A percentile compares a stretch with the other conserved stretches of the same genome.
phyloP scores from a whole-genome alignment of 306 rosid species.

The Psophocarpus tetragonolobus region DNA sequence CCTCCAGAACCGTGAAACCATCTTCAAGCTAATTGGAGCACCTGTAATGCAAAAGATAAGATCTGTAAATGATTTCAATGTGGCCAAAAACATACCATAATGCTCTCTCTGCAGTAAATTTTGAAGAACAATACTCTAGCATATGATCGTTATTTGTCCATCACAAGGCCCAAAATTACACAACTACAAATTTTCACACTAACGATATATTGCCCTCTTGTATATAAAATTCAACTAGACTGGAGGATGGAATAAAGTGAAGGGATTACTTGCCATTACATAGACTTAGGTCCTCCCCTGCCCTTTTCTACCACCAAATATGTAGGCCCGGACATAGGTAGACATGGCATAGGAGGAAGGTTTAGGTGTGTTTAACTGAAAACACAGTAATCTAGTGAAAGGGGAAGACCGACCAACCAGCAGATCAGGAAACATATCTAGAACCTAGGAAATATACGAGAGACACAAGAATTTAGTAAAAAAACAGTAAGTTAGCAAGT shows the following conservation, averaged over 20 bases:
- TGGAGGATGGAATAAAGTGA: neutral
- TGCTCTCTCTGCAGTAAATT: neutral
- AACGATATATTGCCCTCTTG: neutral
- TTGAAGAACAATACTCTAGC: neutral
- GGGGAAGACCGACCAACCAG: neutral
- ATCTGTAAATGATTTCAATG: neutral
- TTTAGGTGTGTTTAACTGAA: neutral
- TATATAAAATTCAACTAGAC: neutral
- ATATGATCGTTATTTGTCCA: neutral
- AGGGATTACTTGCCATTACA: neutral
- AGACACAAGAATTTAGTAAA: neutral
- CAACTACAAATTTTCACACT: neutral
- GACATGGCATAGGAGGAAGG: neutral
- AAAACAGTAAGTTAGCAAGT: neutral
- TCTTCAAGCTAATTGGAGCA: neutral
- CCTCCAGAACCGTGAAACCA: neutral
- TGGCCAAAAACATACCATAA: neutral
- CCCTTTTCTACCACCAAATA: neutral
- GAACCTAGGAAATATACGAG: neutral
- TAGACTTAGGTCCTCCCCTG: neutral
- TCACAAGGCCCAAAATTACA: neutral
- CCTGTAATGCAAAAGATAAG: neutral
- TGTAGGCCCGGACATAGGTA: neutral
- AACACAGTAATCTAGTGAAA: neutral
- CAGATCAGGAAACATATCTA: neutral